A percentile compares a stretch with the other conserved stretches of the same genome.
These are phyloP conservation scores for Toxoplasma gondii DNA, from an alignment of 169 alveolate genomes.

Conservation along the genomic window DNA sequence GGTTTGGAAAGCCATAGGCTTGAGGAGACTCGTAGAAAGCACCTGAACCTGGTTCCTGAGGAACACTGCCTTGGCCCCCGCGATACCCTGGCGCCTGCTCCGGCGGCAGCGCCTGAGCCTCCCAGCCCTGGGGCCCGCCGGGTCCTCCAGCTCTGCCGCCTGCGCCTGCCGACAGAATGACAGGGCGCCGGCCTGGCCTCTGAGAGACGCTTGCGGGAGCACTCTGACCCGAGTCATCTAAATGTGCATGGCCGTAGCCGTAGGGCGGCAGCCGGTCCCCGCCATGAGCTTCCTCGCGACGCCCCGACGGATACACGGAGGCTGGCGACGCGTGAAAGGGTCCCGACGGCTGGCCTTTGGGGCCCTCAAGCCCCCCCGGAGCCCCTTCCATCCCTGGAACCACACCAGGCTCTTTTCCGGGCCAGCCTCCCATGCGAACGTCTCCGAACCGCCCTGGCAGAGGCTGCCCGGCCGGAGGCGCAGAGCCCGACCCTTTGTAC, in stretches of 20 bases:
- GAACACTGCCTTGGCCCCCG: background rate
- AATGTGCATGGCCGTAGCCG: background rate
- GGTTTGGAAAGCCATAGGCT: background rate
- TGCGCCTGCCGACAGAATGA: background rate
- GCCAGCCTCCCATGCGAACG: background rate
- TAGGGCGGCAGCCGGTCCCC: background rate
- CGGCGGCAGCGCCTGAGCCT: background rate
- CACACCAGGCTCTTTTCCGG: background rate
- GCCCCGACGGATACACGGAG: background rate
- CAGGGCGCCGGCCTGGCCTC: background rate
- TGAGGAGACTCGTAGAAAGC: background rate
- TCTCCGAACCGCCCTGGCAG: background rate
- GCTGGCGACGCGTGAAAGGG: background rate
- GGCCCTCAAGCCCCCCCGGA: background rate
- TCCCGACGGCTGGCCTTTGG: background rate
- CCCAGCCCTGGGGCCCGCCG: background rate
- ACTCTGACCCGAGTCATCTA: background rate
- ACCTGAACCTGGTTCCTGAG: background rate
- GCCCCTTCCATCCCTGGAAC: background rate
- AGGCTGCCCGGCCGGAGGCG: background rate
- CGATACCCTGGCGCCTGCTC: background rate
- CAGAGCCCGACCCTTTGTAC: background rate
- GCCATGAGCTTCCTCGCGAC: background rate
- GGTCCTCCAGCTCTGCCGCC: background rate
- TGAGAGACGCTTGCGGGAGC: background rate